These are phyloP conservation scores for Acanthamoeba sp. DNA, from an alignment of 208 protist species.

Conservation along the genomic window DNA sequence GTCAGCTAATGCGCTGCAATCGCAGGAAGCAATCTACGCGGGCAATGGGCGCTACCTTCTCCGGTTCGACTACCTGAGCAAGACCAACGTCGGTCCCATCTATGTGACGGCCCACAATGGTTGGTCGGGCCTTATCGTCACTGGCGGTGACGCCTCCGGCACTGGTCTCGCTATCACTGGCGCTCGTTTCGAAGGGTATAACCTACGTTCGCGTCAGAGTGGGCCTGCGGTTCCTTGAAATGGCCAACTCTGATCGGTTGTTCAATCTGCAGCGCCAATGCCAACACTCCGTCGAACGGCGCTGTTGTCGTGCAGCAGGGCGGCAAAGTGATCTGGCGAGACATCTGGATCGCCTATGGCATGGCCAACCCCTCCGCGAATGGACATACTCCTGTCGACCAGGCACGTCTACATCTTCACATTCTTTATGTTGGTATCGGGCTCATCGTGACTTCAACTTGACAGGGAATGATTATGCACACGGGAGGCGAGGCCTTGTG, in stretches of 20 bases:
- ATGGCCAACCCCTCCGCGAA: constrained; percentile 9
- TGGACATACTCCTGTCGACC: background rate
- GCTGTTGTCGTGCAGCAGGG: background rate
- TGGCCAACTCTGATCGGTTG: background rate
- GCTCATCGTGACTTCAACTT: background rate
- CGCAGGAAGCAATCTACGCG: background rate
- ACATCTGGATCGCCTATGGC: background rate
- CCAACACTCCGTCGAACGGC: background rate
- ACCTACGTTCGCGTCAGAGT: too few relatives aligned
- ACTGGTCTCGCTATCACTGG: background rate
- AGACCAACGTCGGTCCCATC: background rate
- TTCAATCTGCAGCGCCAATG: background rate
- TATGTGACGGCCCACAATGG: background rate
- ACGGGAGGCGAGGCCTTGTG: background rate
- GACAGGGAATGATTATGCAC: background rate
- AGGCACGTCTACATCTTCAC: background rate
- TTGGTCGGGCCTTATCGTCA: background rate
- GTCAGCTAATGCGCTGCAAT: too few relatives aligned
- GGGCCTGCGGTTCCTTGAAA: too few relatives aligned
- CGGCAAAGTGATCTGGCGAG: background rate
- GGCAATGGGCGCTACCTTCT: background rate
- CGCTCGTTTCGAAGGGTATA: background rate
- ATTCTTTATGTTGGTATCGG: background rate
- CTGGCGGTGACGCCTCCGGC: background rate
- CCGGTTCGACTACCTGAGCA: background rate